Percentiles rank a stretch among this genome's conserved stretches.
These are phyloP conservation scores for Chenopodium quinoa DNA, from an alignment of 148 eudicot genomes.

Conservation along the genomic window DNA sequence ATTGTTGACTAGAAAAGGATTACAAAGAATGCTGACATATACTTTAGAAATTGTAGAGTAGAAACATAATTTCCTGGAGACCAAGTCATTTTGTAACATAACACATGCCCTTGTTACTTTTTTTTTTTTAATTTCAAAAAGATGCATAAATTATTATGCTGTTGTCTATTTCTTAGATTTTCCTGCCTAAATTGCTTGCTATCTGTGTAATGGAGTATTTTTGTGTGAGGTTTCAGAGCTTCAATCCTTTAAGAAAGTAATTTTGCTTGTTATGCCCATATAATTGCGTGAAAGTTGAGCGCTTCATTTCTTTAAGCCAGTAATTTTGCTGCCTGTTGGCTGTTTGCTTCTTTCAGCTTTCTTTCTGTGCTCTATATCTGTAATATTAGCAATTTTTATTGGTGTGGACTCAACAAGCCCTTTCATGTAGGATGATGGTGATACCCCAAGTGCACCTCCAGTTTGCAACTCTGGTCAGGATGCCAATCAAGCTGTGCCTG, in stretches of 20 bases:
- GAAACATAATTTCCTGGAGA: not conserved
- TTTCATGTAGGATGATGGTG: conserved; percentile 41
- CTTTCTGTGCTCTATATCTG: not conserved
- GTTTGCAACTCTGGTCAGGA: conserved; percentile 44
- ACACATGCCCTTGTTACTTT: not conserved
- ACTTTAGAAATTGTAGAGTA: not conserved
- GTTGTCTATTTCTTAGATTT: not conserved
- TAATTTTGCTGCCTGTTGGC: not conserved
- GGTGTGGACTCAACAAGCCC: not conserved
- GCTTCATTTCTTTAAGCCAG: too few species aligned
- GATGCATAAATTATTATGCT: not conserved
- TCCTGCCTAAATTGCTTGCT: not conserved
- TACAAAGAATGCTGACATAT: not conserved
- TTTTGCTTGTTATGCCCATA: too few species aligned
- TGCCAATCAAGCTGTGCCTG: conserved; percentile 29
- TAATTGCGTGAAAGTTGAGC: too few species aligned
- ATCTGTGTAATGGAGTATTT: too few species aligned
- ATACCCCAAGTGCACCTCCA: conserved; percentile 85
- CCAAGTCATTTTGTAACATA: not conserved
- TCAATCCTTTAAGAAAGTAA: too few species aligned
- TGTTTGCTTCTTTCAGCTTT: not conserved
- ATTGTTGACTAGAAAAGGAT: not conserved
- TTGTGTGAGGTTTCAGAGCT: too few species aligned
- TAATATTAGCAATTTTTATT: not conserved
- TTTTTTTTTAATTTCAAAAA: not conserved